Evolutionary conservation across 768 basidiomycete genomes (phyloP), one percentile per base, ranked within the genome.

Genomic region (Tylopilus sp.): DNA sequence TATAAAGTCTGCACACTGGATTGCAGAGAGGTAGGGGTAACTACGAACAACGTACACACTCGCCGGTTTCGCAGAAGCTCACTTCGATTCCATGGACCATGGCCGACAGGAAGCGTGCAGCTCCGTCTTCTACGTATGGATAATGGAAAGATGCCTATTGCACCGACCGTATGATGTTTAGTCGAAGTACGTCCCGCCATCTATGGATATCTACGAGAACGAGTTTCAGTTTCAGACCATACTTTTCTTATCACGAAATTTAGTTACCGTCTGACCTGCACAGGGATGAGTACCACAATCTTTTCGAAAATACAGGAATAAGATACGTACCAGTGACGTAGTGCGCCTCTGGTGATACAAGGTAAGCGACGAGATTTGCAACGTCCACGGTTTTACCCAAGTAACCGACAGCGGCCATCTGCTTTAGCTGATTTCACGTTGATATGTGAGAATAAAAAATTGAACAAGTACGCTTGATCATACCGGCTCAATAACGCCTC

Each of bases 351-450:
- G 67, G 63, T 2, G 69, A 71, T 2, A 53, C 70, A 19, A 76
- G 57, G 53, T 68, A 76, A 7, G 70, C 63, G 5, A 76, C 76
- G 0, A 76, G 63, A 17, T 53, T 60, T 1, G 72, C 72, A n/a
- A 76, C 36, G 30, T 74, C 76, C 9, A 67, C 54, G 28, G 66
- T 13, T 7, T 25, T 53, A 14, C 69, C 69, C 1, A 63, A n/a
- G 33, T 63, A 34, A 9, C 68, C 68, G 6, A 65, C 45, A 4
- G 65, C 55, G 0, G 61, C 17, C 42, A 28, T 28, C 40, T 52
- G 29, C 48, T 33, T 57, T 16, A 45, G 6, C 66, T 65, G 16
- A 51, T 42, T 48, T 42, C 17, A 19, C 6, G 19, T 1, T n/a
- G 45, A 44, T 56, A 11, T 62, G 50, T 10, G 22, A 8, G 16